Evolutionary conservation across 345 rosid genomes (phyloP).

Genomic region (Hypericum perforatum): DNA sequence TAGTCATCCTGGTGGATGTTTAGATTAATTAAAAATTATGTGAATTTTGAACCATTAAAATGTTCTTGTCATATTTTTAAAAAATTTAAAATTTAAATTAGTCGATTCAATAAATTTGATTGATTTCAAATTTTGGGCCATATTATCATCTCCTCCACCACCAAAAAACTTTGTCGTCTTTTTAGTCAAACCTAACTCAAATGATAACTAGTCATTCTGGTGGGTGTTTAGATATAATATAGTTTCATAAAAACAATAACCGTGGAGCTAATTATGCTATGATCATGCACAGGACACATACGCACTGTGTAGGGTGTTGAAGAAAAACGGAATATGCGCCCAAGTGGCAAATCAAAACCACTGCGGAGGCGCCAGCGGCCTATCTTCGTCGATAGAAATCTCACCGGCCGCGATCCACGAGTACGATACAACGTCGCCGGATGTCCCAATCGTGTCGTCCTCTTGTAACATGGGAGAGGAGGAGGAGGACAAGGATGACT

Average conservation of each 20-base stretch:
- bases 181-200: too few species aligned
- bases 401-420: conserved; percentile 11
- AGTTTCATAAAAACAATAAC: too few species aligned
- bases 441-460: conserved; percentile 42
- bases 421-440: conserved; percentile 24
- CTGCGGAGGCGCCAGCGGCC: conserved; percentile 11
- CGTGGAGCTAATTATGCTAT: neutral
- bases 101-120: too few species aligned
- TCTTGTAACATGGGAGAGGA: conserved; percentile 25
- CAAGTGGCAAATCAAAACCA: conserved; percentile 56
- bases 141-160: too few species aligned
- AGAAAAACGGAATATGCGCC: conserved; percentile 72
- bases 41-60: too few species aligned
- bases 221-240: neutral
- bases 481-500: conserved; percentile 80
- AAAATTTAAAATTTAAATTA: too few species aligned
- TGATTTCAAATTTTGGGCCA: too few species aligned
- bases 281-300: conserved; percentile 55
- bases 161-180: too few species aligned
- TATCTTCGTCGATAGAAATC: conserved; percentile 31
- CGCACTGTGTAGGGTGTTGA: conserved; percentile 90
- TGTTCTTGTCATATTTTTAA: too few species aligned
- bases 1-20: too few species aligned
- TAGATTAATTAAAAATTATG: too few species aligned
- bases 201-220: too few species aligned